Percentiles rank a stretch among this genome's conserved stretches.
phyloP scores from a whole-genome alignment of 139 green algal species.

The Pleodorina starrii region DNA sequence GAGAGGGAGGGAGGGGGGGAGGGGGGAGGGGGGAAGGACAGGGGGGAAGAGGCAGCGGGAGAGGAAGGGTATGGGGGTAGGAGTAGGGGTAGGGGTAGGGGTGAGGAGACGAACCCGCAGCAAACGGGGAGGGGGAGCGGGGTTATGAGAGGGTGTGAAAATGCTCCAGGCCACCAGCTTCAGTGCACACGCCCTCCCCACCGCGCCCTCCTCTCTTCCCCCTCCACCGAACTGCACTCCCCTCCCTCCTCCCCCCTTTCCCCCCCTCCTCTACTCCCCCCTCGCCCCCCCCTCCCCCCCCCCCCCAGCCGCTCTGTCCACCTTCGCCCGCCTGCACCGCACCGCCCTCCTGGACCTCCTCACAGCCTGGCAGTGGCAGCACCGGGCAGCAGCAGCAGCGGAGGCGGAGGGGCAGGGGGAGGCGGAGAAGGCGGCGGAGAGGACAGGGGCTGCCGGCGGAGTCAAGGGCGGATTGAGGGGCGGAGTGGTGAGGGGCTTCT shows the following conservation, averaged over 20 bases:
- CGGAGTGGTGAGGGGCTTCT: not conserved
- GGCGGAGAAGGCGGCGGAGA: not conserved
- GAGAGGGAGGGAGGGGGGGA: not conserved
- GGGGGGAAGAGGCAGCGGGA: not conserved
- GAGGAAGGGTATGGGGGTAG: too few species aligned
- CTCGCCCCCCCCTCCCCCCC: not conserved
- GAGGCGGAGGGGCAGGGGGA: not conserved
- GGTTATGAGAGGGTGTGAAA: too few species aligned
- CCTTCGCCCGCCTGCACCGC: constrained; percentile 27
- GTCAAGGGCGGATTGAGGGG: too few species aligned
- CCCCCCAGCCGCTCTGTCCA: constrained; percentile 12
- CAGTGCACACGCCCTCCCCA: too few species aligned
- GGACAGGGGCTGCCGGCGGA: too few species aligned
- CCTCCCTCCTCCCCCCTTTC: not conserved
- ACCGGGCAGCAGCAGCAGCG: not conserved
- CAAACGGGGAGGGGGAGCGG: too few species aligned
- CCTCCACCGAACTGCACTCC: too few species aligned
- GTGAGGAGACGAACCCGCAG: too few species aligned
- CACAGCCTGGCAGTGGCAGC: constrained; percentile 6
- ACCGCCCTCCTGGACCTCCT: constrained; percentile 28
- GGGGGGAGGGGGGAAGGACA: not conserved
- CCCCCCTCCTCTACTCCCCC: not conserved
- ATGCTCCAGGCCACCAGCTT: too few species aligned
- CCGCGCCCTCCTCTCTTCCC: too few species aligned
- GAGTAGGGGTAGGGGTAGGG: too few species aligned